Evolutionary conservation across 1,139 yeast genomes (phyloP), one percentile per base, ranked within the genome.

Genomic region (Nadsonia starkeyi-henricii): DNA sequence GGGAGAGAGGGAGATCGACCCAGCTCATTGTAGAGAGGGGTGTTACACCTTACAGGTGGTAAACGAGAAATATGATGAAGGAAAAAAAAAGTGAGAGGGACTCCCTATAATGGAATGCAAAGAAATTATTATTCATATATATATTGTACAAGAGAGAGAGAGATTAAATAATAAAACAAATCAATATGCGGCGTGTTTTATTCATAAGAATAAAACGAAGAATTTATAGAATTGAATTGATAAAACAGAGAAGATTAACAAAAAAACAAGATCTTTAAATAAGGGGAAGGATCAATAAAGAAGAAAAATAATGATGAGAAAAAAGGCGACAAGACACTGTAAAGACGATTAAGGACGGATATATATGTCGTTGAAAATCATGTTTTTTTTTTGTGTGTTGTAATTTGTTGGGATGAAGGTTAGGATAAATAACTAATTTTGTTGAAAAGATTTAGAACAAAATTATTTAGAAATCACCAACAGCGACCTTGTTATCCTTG

Each of bases 401-500:
- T n/a, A 26, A 26, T 12, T 26, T 26, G 30, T 7, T 26, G 12
- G 12, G 9, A 26, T 7, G 39, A 33, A n/a, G 39, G 39, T 13
- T 3, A 33, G 15, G 3, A 33, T 33, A 33, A 33, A n/a, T n/a
- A n/a, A n/a, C n/a, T n/a, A n/a, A n/a, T n/a, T n/a, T n/a, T n/a
- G n/a, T n/a, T n/a, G n/a, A n/a, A n/a, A n/a, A n/a, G n/a, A n/a
- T 26, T 26, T 26, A 26, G 30, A 12, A 12, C 9, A 26, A 9
- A 17, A n/a, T 7, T 23, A 26, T 13, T 41, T 49, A 49, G 21
- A 49, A 49, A 30, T 50, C 52, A 23, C 49, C 46, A 20, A 43
- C 41, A 20, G 50, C 53, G 33, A 46, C 45, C 37, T 44, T 51
- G 8, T 44, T 43, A 28, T 41, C 42, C 45, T 46, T 42, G 9